These are phyloP conservation scores for Aaosphaeria pasadenensis DNA, from an alignment of 2,329 filamentous ascomycete genomes.

Conservation along the genomic window DNA sequence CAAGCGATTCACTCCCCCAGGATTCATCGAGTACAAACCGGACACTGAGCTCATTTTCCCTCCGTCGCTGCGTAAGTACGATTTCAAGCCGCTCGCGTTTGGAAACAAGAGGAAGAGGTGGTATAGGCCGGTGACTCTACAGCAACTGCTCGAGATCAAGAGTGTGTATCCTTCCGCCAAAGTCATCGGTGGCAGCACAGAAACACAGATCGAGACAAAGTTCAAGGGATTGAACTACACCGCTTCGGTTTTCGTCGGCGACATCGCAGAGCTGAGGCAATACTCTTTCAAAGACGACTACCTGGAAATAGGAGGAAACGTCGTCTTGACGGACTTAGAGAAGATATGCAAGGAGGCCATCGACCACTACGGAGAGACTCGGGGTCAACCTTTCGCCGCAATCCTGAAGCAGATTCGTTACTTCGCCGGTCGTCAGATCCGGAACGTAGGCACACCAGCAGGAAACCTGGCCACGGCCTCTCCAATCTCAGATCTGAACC, in stretches of 20 bases:
- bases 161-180: constrained; percentile 80
- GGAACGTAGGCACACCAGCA: constrained; percentile 95
- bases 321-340: constrained; percentile 88
- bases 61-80: constrained; percentile 75
- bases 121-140: constrained; percentile 83
- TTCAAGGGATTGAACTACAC: constrained; percentile 94
- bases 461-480: constrained; percentile 93
- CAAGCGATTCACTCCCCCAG: constrained; percentile 75
- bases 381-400: constrained; percentile 79
- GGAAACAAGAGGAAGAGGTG: constrained; percentile 94
- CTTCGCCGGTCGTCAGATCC: constrained; percentile 92
- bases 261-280: constrained; percentile 84
- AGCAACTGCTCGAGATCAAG: constrained; percentile 91
- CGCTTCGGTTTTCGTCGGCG: constrained; percentile 86
- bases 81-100: constrained; percentile 78
- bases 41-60: constrained; percentile 96
- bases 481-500: constrained; percentile 94
- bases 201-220: constrained; percentile 97
- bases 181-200: constrained; percentile 91
- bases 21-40: constrained; percentile 90
- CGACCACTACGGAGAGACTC: constrained; percentile 68
- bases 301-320: constrained; percentile 90
- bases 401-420: constrained; percentile 93
- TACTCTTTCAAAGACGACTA: constrained; percentile 77
- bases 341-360: constrained; percentile 76